Evolutionary conservation across 768 basidiomycete species (phyloP), one percentile per base, ranked within the genome.

Genomic region (Trametopsis cervina): DNA sequence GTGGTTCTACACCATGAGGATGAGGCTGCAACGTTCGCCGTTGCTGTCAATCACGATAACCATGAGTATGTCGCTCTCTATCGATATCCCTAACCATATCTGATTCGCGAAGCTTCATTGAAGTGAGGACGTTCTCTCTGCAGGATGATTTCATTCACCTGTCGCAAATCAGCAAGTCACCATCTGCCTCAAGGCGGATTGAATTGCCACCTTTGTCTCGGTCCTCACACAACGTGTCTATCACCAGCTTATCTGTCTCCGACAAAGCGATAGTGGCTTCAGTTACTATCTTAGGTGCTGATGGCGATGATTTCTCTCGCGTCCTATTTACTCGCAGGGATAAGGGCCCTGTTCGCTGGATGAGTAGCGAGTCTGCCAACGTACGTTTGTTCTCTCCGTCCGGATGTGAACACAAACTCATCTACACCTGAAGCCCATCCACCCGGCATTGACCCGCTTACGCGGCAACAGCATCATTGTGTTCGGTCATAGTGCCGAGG

Each of bases 361-460:
- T 63, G 11, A 49, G 57, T 25, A 52, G 53, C 6, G 15, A 26
- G 15, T 53, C 54, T 29, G 43, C 50, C 10, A 45, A 59, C 48
- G 60, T 54, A 36, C 42, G n/a, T n/a, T 56, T 37, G 17, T 4
- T 24, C 18, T 11, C 23, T 4, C 15, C 4, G 12, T 5, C 10
- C 15, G n/a, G 10, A 7, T 22, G 9, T 17, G 7, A 17, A 40
- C 7, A 7, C 9, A 5, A 27, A 25, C 13, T 44, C 24, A 17
- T 38, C 20, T 36, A 12, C 5, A 7, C 17, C 21, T 3, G 3
- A 42, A 70, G 68, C 53, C 58, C 18, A 60, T 70, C 21, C 57
- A 62, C 18, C 60, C 64, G 47, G 39, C 70, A 5, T 65, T 64
- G 40, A 60, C 70, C 33, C 60, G 61, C 38, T 47, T 72, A 27